Evolutionary conservation across 2,329 filamentous ascomycete genomes (phyloP).

Genomic region (Fusarium kyushuense): DNA sequence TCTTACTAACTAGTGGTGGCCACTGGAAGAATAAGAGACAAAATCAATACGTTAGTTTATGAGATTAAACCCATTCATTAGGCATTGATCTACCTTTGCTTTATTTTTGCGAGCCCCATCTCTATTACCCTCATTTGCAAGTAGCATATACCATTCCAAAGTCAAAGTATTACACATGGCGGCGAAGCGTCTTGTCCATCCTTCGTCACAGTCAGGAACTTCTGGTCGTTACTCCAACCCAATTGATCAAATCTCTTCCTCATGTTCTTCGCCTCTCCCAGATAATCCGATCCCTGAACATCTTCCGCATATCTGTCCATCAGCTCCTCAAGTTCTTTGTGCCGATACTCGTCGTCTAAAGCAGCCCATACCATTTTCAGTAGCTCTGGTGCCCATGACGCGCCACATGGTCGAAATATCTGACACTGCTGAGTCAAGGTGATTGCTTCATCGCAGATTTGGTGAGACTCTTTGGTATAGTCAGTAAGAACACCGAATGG

Average conservation of each 20-base stretch:
- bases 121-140: too few relatives aligned
- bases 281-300: constrained; percentile 19
- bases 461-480: not conserved
- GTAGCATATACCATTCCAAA: too few relatives aligned
- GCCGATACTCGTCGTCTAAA: constrained; percentile 20
- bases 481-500: constrained; percentile 6
- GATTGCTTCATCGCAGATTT: constrained; percentile 12
- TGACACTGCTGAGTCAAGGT: constrained; percentile 2
- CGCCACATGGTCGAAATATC: constrained; percentile 22
- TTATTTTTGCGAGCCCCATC: too few relatives aligned
- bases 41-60: not conserved
- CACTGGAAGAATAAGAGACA: not conserved
- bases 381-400: constrained; percentile 21
- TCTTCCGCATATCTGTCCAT: constrained; percentile 12
- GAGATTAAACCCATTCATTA: not conserved
- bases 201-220: not conserved
- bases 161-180: constrained; percentile 20
- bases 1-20: too few relatives aligned
- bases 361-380: constrained; percentile 26
- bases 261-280: constrained; percentile 13
- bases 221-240: constrained; percentile 11
- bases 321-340: constrained; percentile 14
- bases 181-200: not conserved
- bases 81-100: not conserved
- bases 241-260: constrained; percentile 5